These are phyloP conservation scores for Trapa incisa DNA, from an alignment of 345 rosid genomes.

Conservation along the genomic window DNA sequence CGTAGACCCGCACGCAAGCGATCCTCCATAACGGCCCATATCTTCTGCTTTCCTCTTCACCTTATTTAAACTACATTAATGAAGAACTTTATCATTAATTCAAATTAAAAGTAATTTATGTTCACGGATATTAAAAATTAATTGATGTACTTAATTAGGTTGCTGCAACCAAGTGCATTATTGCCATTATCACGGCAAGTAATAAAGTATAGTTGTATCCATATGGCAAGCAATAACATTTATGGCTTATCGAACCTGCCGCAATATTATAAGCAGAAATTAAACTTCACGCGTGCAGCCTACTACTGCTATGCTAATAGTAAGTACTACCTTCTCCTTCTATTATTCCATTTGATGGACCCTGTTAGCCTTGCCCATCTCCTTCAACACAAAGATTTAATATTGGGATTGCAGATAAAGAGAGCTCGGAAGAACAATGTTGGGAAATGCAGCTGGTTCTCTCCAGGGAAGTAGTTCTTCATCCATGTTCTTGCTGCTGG, in stretches of 20 bases:
- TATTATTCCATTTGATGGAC: constrained; percentile 5
- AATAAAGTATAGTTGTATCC: background rate
- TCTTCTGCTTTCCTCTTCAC: too few species aligned
- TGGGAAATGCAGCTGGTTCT: background rate
- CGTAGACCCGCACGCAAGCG: too few species aligned
- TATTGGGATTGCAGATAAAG: background rate
- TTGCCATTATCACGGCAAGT: background rate
- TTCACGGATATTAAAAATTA: background rate
- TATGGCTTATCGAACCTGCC: constrained; percentile 9
- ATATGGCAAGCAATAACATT: constrained; percentile 5
- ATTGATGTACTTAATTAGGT: too few species aligned
- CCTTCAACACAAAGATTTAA: background rate
- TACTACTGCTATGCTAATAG: background rate
- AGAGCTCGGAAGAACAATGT: background rate
- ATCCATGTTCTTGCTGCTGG: too few species aligned
- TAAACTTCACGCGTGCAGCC: constrained; percentile 15
- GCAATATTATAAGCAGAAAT: background rate
- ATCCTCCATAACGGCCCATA: too few species aligned
- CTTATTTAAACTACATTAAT: too few species aligned
- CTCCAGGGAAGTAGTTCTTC: too few species aligned
- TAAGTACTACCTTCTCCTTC: background rate
- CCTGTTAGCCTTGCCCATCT: background rate
- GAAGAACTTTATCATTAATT: too few species aligned
- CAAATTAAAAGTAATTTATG: too few species aligned
- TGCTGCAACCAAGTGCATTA: too few species aligned